These are phyloP conservation scores for Hura crepitans DNA, from an alignment of 441 rosid species.

Conservation along the genomic window DNA sequence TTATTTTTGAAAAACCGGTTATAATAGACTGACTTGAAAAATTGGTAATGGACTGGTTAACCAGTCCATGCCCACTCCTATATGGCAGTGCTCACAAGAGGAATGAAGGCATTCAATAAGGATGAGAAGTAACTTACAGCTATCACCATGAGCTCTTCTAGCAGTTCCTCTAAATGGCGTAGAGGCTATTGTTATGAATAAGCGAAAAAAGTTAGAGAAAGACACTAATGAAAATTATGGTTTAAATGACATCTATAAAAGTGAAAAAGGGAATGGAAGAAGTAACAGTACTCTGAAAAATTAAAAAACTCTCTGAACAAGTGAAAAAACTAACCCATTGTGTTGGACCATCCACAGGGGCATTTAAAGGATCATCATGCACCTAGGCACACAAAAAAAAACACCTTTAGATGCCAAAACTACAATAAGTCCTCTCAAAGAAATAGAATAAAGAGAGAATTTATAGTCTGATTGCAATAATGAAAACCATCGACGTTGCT, in stretches of 20 bases:
- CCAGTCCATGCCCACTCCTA: too few species aligned
- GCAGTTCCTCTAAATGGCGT: slow-evolving; percentile 79
- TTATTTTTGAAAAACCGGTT: too few species aligned
- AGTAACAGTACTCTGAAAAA: neutral
- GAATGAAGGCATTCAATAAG: neutral
- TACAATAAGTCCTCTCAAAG: neutral
- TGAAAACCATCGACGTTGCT: neutral
- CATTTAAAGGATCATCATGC: slow-evolving; percentile 86
- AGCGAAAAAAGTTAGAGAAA: slow-evolving; percentile 13
- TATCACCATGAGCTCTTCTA: slow-evolving; percentile 80
- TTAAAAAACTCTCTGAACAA: neutral
- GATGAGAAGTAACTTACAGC: slow-evolving; percentile 57
- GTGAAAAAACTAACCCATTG: slow-evolving; percentile 76
- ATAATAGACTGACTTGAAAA: too few species aligned
- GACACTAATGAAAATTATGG: neutral
- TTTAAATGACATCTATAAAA: neutral
- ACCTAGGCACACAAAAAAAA: slow-evolving; percentile 55
- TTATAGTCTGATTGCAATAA: neutral
- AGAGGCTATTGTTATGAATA: slow-evolving; percentile 55
- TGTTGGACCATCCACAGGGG: slow-evolving; percentile 97
- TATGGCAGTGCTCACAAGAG: neutral
- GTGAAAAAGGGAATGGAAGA: neutral
- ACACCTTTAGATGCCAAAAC: slow-evolving; percentile 13
- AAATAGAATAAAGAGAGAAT: neutral
- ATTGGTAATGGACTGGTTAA: too few species aligned